These are phyloP conservation scores for Sporothrix sp. DNA, from an alignment of 2,329 filamentous ascomycete species.

Conservation along the genomic window DNA sequence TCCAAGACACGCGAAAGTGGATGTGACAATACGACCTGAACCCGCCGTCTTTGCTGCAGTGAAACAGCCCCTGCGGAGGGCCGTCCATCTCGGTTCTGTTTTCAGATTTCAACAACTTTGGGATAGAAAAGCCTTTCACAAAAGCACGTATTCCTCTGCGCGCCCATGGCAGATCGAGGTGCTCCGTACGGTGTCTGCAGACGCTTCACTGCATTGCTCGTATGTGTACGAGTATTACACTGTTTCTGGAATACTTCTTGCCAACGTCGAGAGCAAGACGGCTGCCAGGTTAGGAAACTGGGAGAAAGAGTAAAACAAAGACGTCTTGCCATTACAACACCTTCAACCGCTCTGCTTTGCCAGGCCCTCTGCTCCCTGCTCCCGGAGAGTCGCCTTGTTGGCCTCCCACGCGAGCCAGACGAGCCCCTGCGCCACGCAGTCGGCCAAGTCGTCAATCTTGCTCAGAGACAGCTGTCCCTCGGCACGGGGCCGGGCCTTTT, in stretches of 20 bases:
- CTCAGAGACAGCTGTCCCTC: constrained; percentile 14
- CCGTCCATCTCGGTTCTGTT: too few relatives aligned
- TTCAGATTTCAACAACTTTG: too few relatives aligned
- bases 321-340: not conserved
- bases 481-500: not conserved
- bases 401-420: constrained; percentile 69
- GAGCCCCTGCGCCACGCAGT: constrained; percentile 67
- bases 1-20: not conserved
- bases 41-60: too few relatives aligned
- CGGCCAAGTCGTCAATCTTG: constrained; percentile 77
- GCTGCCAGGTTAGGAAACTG: not conserved
- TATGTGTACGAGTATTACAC: too few relatives aligned
- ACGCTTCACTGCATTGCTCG: too few relatives aligned
- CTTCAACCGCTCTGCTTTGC: not conserved
- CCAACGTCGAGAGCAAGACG: too few relatives aligned
- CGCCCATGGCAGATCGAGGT: too few relatives aligned
- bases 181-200: too few relatives aligned
- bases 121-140: too few relatives aligned
- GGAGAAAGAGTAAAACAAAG: not conserved
- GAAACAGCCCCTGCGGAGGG: too few relatives aligned
- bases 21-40: not conserved
- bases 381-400: constrained; percentile 35
- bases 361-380: constrained; percentile 23
- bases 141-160: too few relatives aligned
- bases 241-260: too few relatives aligned